phyloP scores from a whole-genome alignment of 1,284 basidiomycete species.

The Ceratobasidium sp. region DNA sequence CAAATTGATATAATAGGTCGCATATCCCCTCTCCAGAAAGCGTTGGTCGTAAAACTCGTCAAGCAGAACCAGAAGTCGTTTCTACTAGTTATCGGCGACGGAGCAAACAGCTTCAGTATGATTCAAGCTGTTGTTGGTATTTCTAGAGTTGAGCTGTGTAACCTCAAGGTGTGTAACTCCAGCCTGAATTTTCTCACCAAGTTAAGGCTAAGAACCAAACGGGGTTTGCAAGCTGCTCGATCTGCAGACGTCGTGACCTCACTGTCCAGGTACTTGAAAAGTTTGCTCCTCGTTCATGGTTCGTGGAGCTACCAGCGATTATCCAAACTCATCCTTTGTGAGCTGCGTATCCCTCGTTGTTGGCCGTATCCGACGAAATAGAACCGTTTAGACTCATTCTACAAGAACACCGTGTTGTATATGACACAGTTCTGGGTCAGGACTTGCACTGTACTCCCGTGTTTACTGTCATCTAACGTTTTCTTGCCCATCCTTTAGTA shows the following conservation, averaged over 20 bases:
- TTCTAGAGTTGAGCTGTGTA: conserved; percentile 98
- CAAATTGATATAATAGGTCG: too few species aligned
- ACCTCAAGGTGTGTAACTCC: conserved; percentile 76
- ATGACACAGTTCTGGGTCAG: conserved; percentile 97
- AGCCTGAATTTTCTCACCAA: too few species aligned
- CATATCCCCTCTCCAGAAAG: conserved; percentile 97
- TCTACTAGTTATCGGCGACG: conserved; percentile 95
- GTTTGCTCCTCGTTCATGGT: conserved; percentile 95
- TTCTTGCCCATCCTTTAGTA: conserved; percentile 67
- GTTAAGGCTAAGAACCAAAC: conserved; percentile 31
- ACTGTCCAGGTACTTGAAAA: conserved; percentile 97
- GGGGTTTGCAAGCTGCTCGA: conserved; percentile 97
- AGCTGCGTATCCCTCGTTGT: conserved; percentile 56
- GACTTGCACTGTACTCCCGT: conserved; percentile 42
- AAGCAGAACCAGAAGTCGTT: conserved; percentile 96
- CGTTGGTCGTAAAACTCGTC: conserved; percentile 92
- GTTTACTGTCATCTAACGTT: not conserved
- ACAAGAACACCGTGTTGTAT: conserved; percentile 97
- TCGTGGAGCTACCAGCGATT: conserved; percentile 98
- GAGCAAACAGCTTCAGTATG: conserved; percentile 97
- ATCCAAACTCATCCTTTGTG: conserved; percentile 96
- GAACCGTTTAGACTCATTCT: conserved; percentile 80
- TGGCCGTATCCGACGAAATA: not conserved
- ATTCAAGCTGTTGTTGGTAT: conserved; percentile 98
- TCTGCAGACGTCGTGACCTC: conserved; percentile 98